Conservation (phyloP, 1,139 yeast species). For the Hemisphaericaspora xylofermentans region DNA sequence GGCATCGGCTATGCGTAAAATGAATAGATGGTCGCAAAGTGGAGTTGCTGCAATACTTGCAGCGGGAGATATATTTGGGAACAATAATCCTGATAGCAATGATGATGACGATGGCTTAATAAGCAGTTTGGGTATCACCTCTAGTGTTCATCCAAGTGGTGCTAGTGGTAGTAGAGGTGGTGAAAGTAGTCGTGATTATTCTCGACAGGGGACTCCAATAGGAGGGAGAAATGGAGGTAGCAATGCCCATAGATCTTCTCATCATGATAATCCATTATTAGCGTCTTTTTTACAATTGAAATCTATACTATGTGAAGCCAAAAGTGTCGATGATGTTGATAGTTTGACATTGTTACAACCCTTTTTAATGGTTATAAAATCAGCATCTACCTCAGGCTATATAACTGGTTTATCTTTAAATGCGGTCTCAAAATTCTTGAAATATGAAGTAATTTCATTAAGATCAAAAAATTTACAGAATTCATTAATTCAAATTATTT, state of each 20-base stretch:
- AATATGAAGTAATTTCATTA: conserved; percentile 55
- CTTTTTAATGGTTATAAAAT: conserved; percentile 79
- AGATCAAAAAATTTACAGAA: conserved; percentile 45
- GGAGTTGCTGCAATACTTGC: conserved; percentile 89
- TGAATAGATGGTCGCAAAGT: conserved; percentile 74
- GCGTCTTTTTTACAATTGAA: conserved; percentile 81
- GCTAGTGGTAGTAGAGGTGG: not conserved
- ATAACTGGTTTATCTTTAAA: conserved; percentile 81
- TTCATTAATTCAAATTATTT: conserved; percentile 59
- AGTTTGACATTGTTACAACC: conserved; percentile 80
- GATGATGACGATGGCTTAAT: conserved; percentile 34
- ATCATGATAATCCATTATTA: conserved; percentile 64
- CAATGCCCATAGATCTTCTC: conserved; percentile 7
- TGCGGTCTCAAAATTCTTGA: conserved; percentile 69
- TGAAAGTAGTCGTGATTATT: not conserved
- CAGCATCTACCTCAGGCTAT: conserved; percentile 81
- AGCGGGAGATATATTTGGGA: conserved; percentile 45
- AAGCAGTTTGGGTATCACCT: conserved; percentile 25
- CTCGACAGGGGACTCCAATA: not conserved
- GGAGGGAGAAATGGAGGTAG: conserved; percentile 9
- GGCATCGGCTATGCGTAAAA: conserved; percentile 89
- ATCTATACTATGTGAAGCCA: conserved; percentile 61
- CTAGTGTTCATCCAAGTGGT: conserved; percentile 14
- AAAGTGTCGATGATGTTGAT: conserved; percentile 58
- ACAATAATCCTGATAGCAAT: conserved; percentile 9